A percentile compares a stretch with the other conserved stretches of the same genome.
Conservation (phyloP, 345 rosid species). For the Nasturtium officinale region DNA sequence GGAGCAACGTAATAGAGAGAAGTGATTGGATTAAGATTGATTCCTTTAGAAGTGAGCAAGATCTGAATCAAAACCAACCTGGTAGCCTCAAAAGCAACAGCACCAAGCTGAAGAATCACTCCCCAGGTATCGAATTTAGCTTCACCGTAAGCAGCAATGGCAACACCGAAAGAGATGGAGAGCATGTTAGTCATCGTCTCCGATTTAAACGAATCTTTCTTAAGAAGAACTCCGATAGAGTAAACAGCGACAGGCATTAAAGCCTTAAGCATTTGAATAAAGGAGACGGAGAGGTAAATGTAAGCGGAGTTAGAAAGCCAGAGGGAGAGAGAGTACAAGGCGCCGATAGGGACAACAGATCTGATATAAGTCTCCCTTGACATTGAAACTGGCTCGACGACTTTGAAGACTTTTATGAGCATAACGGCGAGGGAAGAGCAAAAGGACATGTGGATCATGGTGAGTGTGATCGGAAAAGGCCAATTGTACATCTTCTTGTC, state of each 20-base stretch:
- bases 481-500: slow-evolving; percentile 97
- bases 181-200: slow-evolving; percentile 88
- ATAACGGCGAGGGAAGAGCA: slow-evolving; percentile 84
- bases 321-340: slow-evolving; percentile 79
- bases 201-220: slow-evolving; percentile 65
- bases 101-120: slow-evolving; percentile 81
- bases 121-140: slow-evolving; percentile 94
- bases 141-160: slow-evolving; percentile 88
- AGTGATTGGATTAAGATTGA: slow-evolving; percentile 81
- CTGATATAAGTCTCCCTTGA: slow-evolving; percentile 74
- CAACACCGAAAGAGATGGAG: slow-evolving; percentile 92
- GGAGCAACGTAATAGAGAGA: slow-evolving; percentile 87
- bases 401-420: slow-evolving; percentile 85
- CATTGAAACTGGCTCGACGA: slow-evolving; percentile 91
- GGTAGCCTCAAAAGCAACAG: slow-evolving; percentile 92
- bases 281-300: slow-evolving; percentile 92
- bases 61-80: slow-evolving; percentile 89
- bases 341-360: slow-evolving; percentile 94
- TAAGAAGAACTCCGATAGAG: slow-evolving; percentile 78
- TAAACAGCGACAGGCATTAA: slow-evolving; percentile 97
- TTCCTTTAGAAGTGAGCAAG: slow-evolving; percentile 85
- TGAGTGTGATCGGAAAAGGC: slow-evolving; percentile 96
- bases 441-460: slow-evolving; percentile 98
- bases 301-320: slow-evolving; percentile 99
- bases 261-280: slow-evolving; percentile 97